These are phyloP conservation scores for Lichtheimia ornata DNA, from an alignment of 371 early-diverging fungal genomes.

Conservation along the genomic window DNA sequence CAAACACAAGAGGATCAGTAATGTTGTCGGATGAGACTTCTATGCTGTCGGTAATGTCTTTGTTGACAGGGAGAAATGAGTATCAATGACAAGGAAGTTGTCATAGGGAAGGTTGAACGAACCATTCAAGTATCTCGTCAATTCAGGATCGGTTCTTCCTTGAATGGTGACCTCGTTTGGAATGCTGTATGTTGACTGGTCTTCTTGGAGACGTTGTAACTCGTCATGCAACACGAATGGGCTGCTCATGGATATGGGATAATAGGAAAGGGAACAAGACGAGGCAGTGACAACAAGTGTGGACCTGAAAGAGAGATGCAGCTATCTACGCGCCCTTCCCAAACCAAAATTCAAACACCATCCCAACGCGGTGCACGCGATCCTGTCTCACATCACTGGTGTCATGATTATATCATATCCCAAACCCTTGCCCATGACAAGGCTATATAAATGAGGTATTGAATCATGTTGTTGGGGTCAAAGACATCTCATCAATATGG, in stretches of 20 bases:
- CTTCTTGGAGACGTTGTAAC: constrained; percentile 70
- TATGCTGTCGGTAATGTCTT: constrained; percentile 65
- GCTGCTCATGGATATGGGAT: constrained; percentile 3
- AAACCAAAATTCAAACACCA: too few species aligned
- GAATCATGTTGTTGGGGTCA: too few species aligned
- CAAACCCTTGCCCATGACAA: too few species aligned
- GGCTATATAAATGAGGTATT: too few species aligned
- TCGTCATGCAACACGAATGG: constrained; percentile 73
- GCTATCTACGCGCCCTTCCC: too few species aligned
- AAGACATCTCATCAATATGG: too few species aligned
- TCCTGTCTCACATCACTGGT: too few species aligned
- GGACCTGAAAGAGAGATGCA: background rate
- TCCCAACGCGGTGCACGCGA: too few species aligned
- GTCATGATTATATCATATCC: too few species aligned
- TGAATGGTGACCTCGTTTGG: constrained; percentile 61
- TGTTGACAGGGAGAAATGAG: background rate
- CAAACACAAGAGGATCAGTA: constrained; percentile 54
- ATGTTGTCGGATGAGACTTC: constrained; percentile 64
- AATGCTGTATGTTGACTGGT: constrained; percentile 46
- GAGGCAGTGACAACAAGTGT: constrained; percentile 1
- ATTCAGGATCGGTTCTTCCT: constrained; percentile 55
- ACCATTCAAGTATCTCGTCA: constrained; percentile 56
- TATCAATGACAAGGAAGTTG: background rate
- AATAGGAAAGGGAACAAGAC: background rate
- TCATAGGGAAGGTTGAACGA: background rate